Evolutionary conservation across 768 basidiomycete species (phyloP), one percentile per base, ranked within the genome.

Genomic region (Coprinopsis cinerea): DNA sequence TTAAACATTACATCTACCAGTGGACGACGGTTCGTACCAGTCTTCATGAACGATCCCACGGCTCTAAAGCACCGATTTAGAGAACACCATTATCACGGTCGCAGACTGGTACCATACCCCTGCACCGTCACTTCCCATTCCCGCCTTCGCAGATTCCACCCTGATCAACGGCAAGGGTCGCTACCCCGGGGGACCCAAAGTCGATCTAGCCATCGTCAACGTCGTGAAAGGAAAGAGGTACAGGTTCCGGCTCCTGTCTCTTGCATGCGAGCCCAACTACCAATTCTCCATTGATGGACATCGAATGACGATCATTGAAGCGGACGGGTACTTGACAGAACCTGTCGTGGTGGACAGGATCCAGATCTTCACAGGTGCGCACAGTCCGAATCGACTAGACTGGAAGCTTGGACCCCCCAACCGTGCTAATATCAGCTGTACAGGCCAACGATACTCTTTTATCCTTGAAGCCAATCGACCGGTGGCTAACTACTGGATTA

Each of bases 401-500:
- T 44, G 51, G 47, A 23, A 26, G 47, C 35, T 48, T 71, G 26
- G 61, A 62, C n/a, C 10, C n/a, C n/a, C n/a, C n/a, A n/a, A n/a
- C n/a, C n/a, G n/a, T n/a, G n/a, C n/a, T n/a, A n/a, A n/a, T n/a
- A n/a, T n/a, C n/a, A n/a, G 24, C 24, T 23, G 9, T 47, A 63
- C 66, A 10, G 79, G 70, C 1, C 58, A 59, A 42, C 49, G 58
- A 5, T 76, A 77, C 54, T 76, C 73, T 4, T 64, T 74, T 17
- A 59, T 77, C 9, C 59, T 77, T n/a, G 56, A 60, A 11, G 75
- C 76, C 6, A 57, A 73, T 54, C 67, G 76, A 48, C 52, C 67
- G 0, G 53, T 73, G 17, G 69, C 57, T 11, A 82, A 77, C 51
- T 81, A 81, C 57, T 81, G 78, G 78, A 65, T 81, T 36, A 74